Conservation (phyloP, 371 early-diverging fungal genomes). For the Apophysomyces trapeziformis region DNA sequence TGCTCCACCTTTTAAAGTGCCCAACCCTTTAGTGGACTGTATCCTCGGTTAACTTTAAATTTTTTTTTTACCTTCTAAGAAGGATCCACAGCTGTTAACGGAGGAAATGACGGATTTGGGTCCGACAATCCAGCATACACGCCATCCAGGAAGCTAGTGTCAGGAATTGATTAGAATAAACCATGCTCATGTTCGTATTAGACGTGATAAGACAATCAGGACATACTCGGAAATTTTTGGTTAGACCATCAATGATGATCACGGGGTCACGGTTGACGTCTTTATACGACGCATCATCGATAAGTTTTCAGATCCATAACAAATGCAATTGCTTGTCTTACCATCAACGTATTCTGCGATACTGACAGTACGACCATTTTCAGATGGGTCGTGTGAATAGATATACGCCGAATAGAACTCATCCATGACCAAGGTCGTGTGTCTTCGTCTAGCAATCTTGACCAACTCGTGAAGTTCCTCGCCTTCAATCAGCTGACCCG, state of each 20-base stretch:
- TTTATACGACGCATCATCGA: neutral
- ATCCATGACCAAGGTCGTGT: conserved; percentile 53
- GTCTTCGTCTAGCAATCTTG: conserved; percentile 38
- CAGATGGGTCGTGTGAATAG: conserved; percentile 40
- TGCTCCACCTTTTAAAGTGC: conserved; percentile 37
- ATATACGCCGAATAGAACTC: conserved; percentile 58
- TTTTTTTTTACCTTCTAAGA: conserved; percentile 38
- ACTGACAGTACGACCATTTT: conserved; percentile 45
- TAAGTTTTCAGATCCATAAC: no score
- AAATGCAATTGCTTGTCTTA: neutral
- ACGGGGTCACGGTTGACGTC: conserved; percentile 53
- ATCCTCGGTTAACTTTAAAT: neutral
- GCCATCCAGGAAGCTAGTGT: conserved; percentile 51
- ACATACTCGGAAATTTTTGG: conserved; percentile 50
- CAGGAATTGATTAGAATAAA: neutral
- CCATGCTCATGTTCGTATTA: neutral
- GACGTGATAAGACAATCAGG: neutral
- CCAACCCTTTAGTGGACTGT: neutral
- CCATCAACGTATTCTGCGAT: conserved; percentile 47
- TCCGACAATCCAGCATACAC: conserved; percentile 56
- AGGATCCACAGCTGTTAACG: conserved; percentile 50
- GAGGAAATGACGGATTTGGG: conserved; percentile 51
- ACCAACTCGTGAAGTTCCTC: conserved; percentile 45
- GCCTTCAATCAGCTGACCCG: conserved; percentile 50
- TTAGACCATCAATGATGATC: conserved; percentile 50